phyloP scores from a whole-genome alignment of 1,139 yeast genomes.

The Blastobotrys indianensis region DNA sequence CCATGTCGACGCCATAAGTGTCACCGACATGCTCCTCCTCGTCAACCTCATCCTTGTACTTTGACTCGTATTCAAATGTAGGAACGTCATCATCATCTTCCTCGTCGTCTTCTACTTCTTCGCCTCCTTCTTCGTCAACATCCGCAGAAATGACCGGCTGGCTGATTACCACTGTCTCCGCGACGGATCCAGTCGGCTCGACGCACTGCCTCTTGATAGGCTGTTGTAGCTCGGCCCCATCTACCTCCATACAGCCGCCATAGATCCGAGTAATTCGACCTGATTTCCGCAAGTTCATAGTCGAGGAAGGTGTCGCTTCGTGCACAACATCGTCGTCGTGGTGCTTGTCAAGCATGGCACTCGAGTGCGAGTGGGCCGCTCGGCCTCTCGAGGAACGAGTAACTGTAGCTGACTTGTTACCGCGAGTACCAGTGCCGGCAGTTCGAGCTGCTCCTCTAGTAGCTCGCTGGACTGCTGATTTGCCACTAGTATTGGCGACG shows the following conservation, averaged over 20 bases:
- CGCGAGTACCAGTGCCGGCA: neutral
- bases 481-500: neutral
- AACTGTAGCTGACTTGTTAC: neutral
- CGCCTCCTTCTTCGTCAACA: conserved; percentile 1
- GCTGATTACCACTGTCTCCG: too few relatives aligned
- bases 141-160: neutral
- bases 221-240: too few relatives aligned
- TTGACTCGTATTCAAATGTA: conserved; percentile 22
- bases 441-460: neutral
- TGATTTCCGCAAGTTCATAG: too few relatives aligned
- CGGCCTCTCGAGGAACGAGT: neutral
- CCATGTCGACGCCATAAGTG: conserved; percentile 3
- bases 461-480: neutral
- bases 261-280: too few relatives aligned
- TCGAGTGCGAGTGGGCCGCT: conserved; percentile 4
- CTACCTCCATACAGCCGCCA: too few relatives aligned
- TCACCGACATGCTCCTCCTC: conserved; percentile 12
- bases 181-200: too few relatives aligned
- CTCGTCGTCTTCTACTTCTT: conserved; percentile 7
- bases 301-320: neutral
- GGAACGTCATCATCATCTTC: conserved; percentile 22
- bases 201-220: too few relatives aligned
- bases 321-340: neutral
- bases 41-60: conserved; percentile 16
- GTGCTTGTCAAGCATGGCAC: neutral